phyloP scores from a whole-genome alignment of 176 grass and related monocot species.

The Hsuehochloa calcarea region DNA sequence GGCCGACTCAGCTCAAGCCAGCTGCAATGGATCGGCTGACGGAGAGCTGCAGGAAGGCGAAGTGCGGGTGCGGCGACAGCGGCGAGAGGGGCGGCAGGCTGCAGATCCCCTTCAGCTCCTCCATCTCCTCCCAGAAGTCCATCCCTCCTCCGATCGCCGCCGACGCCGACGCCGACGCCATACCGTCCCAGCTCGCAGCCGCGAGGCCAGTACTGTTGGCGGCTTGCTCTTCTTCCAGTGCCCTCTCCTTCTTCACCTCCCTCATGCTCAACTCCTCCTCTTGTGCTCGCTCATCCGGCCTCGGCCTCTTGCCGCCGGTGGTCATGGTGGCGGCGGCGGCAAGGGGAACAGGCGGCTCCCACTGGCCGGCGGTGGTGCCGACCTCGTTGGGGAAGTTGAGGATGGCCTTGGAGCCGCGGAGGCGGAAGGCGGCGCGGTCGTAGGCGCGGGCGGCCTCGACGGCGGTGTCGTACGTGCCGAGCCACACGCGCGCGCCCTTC shows the following conservation, averaged over 20 bases:
- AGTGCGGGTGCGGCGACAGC: constrained; percentile 32
- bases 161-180: not conserved
- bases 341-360: not conserved
- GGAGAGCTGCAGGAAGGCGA: constrained; percentile 42
- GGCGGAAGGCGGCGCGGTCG: constrained; percentile 60
- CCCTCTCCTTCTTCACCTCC: constrained; percentile 39
- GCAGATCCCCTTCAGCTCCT: constrained; percentile 28
- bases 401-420: constrained; percentile 62
- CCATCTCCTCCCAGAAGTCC: constrained; percentile 40
- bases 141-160: not conserved
- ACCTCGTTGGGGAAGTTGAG: constrained; percentile 76
- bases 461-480: constrained; percentile 84
- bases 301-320: constrained; percentile 26
- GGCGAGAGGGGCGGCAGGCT: constrained; percentile 50
- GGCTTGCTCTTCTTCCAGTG: not conserved
- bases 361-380: not conserved
- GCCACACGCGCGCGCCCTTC: constrained; percentile 75
- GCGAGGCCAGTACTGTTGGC: not conserved
- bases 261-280: not conserved
- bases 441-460: constrained; percentile 77
- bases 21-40: constrained; percentile 25
- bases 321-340: not conserved
- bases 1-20: not conserved
- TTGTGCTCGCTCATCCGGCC: not conserved
- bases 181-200: not conserved